Evolutionary conservation across 2,329 filamentous ascomycete genomes (phyloP).

Genomic region (Orbilia brochopaga): DNA sequence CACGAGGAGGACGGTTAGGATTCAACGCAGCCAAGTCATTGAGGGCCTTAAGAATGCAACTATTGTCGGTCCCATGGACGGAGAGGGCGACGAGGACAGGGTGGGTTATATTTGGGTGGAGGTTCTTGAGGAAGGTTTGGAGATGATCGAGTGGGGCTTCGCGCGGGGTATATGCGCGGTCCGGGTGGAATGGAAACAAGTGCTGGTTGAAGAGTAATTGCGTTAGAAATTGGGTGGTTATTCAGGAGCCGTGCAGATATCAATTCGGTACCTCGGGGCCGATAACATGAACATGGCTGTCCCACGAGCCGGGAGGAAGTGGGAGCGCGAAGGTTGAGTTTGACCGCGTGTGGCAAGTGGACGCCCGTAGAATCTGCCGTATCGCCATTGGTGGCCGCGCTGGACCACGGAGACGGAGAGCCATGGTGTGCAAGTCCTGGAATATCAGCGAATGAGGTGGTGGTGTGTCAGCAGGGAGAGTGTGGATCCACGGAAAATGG

Average conservation of each 20-base stretch:
- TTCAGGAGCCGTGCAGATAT: neutral
- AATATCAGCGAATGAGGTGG: too few species aligned
- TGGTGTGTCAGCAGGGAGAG: too few species aligned
- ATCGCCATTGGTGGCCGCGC: neutral
- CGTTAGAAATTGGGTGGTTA: conserved; percentile 24
- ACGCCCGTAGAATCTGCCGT: neutral
- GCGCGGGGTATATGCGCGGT: conserved; percentile 52
- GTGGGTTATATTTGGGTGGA: conserved; percentile 53
- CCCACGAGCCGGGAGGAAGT: conserved; percentile 54
- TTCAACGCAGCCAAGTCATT: conserved; percentile 47
- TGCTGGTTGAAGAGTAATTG: conserved; percentile 14
- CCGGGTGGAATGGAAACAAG: conserved; percentile 49
- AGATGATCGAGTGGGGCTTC: conserved; percentile 51
- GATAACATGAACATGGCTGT: conserved; percentile 56
- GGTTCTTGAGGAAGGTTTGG: conserved; percentile 53
- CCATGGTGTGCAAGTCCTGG: neutral
- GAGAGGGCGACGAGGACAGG: conserved; percentile 56
- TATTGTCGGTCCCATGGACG: conserved; percentile 56
- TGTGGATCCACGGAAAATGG: too few species aligned
- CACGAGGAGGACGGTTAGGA: conserved; percentile 50
- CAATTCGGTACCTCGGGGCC: conserved; percentile 45
- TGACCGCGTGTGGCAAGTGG: neutral
- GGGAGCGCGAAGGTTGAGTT: conserved; percentile 6
- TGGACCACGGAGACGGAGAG: neutral
- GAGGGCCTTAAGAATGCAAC: conserved; percentile 56